These are phyloP conservation scores for Penicillium sclerotigenum DNA, from an alignment of 2,329 filamentous ascomycete genomes.

Conservation along the genomic window DNA sequence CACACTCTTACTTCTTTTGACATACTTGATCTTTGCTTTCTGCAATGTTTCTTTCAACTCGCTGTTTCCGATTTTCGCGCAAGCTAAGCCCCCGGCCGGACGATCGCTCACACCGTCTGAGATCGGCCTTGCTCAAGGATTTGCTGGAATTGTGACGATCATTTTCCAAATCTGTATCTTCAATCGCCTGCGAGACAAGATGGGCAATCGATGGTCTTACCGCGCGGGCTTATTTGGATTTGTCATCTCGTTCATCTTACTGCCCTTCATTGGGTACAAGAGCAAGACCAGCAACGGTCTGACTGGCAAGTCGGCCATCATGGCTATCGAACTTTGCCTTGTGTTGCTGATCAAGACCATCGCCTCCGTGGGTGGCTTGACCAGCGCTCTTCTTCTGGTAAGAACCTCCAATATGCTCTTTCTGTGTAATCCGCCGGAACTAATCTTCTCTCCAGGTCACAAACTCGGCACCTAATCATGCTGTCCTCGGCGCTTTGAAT, in stretches of 20 bases:
- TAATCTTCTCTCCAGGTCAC: conserved; percentile 63
- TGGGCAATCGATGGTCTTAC: conserved; percentile 86
- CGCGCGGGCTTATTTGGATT: conserved; percentile 74
- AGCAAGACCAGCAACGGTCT: conserved; percentile 58
- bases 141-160: conserved; percentile 82
- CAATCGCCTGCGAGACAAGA: conserved; percentile 68
- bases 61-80: conserved; percentile 88
- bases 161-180: conserved; percentile 86
- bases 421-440: not conserved
- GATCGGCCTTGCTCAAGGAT: conserved; percentile 80
- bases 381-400: conserved; percentile 82
- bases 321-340: conserved; percentile 77
- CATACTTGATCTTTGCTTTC: conserved; percentile 90
- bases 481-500: conserved; percentile 84
- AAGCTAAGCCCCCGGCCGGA: conserved; percentile 70
- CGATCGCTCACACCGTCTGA: conserved; percentile 71
- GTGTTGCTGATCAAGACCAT: conserved; percentile 86
- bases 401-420: conserved; percentile 31
- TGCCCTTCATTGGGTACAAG: conserved; percentile 85
- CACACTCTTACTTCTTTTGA: conserved; percentile 74
- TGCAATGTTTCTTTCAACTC: conserved; percentile 95
- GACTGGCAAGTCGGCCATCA: conserved; percentile 62
- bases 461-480: conserved; percentile 83
- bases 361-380: conserved; percentile 82
- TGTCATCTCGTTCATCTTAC: conserved; percentile 75